phyloP scores from a whole-genome alignment of 2,329 filamentous ascomycete species.

The Colletotrichum somersetense region DNA sequence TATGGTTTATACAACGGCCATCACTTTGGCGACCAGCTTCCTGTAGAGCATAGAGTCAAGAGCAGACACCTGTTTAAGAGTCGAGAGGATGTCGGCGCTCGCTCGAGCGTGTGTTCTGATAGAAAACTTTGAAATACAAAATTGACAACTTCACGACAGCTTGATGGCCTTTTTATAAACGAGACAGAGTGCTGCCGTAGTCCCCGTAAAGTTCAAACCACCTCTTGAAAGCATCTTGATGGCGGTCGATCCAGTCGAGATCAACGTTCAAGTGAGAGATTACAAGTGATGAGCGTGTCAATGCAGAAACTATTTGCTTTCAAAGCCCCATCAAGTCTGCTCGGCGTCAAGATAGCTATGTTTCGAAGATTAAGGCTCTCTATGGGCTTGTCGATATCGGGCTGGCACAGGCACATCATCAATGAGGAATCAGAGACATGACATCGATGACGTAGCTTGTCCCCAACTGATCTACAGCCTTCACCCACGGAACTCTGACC shows the following conservation, averaged over 20 bases:
- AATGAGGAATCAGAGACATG: not conserved
- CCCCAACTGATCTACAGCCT: conserved; percentile 7
- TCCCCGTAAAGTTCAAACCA: too few relatives aligned
- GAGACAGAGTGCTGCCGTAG: too few relatives aligned
- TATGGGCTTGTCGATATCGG: not conserved
- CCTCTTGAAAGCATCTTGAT: too few relatives aligned
- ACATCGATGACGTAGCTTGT: conserved; percentile 39
- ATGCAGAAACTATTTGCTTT: too few relatives aligned
- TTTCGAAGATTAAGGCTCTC: not conserved
- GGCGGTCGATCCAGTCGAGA: too few relatives aligned
- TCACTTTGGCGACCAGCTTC: conserved; percentile 66
- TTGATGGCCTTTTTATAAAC: too few relatives aligned
- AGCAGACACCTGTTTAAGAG: not conserved
- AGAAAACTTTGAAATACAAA: not conserved
- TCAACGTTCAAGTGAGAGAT: too few relatives aligned
- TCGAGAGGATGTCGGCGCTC: not conserved
- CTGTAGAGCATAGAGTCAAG: conserved; percentile 33
- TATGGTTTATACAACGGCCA: conserved; percentile 78
- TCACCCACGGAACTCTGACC: conserved; percentile 1
- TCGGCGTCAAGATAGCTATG: too few relatives aligned
- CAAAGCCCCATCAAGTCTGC: too few relatives aligned
- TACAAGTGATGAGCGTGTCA: too few relatives aligned
- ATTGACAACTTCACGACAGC: conserved; percentile 1
- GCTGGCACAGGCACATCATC: not conserved
- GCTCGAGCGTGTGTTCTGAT: not conserved